Conservation (phyloP, 108 stramenopile species). For the Heterococcus sp. region DNA sequence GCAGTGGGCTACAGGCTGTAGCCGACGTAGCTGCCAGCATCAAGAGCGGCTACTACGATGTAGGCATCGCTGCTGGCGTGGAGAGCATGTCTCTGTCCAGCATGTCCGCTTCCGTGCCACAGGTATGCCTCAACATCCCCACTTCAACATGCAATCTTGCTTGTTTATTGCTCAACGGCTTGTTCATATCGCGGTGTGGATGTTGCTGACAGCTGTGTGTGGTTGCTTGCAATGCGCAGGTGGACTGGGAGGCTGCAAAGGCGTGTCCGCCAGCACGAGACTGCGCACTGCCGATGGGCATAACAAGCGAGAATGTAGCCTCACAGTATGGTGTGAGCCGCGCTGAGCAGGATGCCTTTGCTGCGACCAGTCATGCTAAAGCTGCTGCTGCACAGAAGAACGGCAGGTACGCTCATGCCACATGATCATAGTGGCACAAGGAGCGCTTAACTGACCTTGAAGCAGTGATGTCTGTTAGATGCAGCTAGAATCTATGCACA, state of each 20-base stretch:
- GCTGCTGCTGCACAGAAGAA: slow-evolving; percentile 70
- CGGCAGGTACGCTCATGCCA: slow-evolving; percentile 75
- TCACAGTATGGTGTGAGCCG: slow-evolving; percentile 61
- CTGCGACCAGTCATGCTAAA: slow-evolving; percentile 75
- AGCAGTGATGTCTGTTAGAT: background rate
- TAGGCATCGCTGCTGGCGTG: slow-evolving; percentile 84
- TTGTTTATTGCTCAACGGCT: background rate
- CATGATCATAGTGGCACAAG: no score
- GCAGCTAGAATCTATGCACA: no score
- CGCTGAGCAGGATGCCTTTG: slow-evolving; percentile 74
- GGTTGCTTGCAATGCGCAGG: slow-evolving; percentile 22
- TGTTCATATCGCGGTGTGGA: background rate
- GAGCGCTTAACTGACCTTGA: no score
- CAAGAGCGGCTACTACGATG: slow-evolving; percentile 64
- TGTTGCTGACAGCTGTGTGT: background rate
- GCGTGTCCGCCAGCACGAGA: background rate
- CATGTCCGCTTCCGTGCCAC: slow-evolving; percentile 11
- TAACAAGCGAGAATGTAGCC: slow-evolving; percentile 89
- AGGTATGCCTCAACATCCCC: background rate
- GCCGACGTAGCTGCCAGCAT: slow-evolving; percentile 81
- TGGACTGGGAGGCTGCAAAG: slow-evolving; percentile 70
- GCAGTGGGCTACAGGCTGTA: slow-evolving; percentile 86
- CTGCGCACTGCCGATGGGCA: slow-evolving; percentile 81
- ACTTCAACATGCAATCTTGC: background rate
- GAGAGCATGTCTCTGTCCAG: slow-evolving; percentile 73